These are phyloP conservation scores for Pyrenula massariospora DNA, from an alignment of 495 filamentous ascomycete genomes.

Conservation along the genomic window DNA sequence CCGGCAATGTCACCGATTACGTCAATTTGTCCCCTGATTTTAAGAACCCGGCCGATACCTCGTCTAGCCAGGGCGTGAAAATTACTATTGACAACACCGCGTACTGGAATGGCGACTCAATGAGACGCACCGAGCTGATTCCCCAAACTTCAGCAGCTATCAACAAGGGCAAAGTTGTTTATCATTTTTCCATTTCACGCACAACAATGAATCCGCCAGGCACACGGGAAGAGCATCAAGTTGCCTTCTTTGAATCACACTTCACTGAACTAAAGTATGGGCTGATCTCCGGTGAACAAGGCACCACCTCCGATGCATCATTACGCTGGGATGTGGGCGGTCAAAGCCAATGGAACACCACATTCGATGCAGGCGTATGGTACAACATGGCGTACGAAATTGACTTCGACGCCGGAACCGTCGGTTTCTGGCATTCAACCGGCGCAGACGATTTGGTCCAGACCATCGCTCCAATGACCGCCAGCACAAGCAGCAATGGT, in stretches of 20 bases:
- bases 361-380: conserved; percentile 47
- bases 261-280: conserved; percentile 70
- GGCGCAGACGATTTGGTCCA: conserved; percentile 43
- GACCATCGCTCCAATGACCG: conserved; percentile 43
- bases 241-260: conserved; percentile 58
- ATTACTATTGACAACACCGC: conserved; percentile 53
- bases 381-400: conserved; percentile 61
- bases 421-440: conserved; percentile 60
- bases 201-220: conserved; percentile 46
- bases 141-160: conserved; percentile 55
- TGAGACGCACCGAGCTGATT: conserved; percentile 54
- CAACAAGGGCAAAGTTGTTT: conserved; percentile 49
- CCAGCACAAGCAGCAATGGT: conserved; percentile 53
- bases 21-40: conserved; percentile 40
- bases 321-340: conserved; percentile 44
- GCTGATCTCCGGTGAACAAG: conserved; percentile 45
- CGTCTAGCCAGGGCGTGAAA: conserved; percentile 51
- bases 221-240: conserved; percentile 56
- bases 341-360: conserved; percentile 36
- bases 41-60: conserved; percentile 58
- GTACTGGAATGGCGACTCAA: conserved; percentile 50
- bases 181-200: conserved; percentile 59
- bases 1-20: conserved; percentile 39
- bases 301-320: conserved; percentile 32
- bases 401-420: conserved; percentile 45